Conservation (phyloP, 805 yeast genomes). For the Myxozyma sirexii region DNA sequence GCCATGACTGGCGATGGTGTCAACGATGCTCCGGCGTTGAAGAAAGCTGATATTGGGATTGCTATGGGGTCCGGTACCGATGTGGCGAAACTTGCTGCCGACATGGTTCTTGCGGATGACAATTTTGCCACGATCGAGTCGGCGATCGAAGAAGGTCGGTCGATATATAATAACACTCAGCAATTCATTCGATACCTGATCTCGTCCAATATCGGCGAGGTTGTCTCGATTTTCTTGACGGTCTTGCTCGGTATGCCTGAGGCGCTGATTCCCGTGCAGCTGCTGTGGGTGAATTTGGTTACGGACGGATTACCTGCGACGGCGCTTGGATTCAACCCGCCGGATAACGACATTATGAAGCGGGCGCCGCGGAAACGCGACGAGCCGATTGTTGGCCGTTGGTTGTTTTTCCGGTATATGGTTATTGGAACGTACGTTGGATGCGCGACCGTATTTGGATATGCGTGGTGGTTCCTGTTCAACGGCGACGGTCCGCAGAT, state of each 20-base stretch:
- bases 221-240: conserved; percentile 55
- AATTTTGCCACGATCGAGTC: conserved; percentile 60
- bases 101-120: conserved; percentile 57
- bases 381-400: conserved; percentile 46
- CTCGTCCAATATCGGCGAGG: conserved; percentile 60
- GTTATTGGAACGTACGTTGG: conserved; percentile 49
- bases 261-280: conserved; percentile 59
- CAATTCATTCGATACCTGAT: conserved; percentile 50
- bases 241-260: conserved; percentile 58
- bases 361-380: conserved; percentile 43
- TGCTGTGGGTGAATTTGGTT: conserved; percentile 59
- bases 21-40: conserved; percentile 65
- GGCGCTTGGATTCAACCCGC: conserved; percentile 56
- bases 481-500: conserved; percentile 46
- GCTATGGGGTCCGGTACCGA: conserved; percentile 68
- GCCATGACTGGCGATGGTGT: conserved; percentile 72
- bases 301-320: conserved; percentile 64
- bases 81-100: conserved; percentile 62
- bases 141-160: conserved; percentile 60
- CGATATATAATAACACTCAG: conserved; percentile 49
- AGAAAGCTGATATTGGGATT: conserved; percentile 64
- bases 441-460: conserved; percentile 48
- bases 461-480: conserved; percentile 47
- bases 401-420: conserved; percentile 47
- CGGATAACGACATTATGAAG: conserved; percentile 46